Percentiles rank a stretch among this genome's conserved stretches.
Conservation (phyloP, 1,284 basidiomycete genomes). For the Sphaerobolus stellatus region DNA sequence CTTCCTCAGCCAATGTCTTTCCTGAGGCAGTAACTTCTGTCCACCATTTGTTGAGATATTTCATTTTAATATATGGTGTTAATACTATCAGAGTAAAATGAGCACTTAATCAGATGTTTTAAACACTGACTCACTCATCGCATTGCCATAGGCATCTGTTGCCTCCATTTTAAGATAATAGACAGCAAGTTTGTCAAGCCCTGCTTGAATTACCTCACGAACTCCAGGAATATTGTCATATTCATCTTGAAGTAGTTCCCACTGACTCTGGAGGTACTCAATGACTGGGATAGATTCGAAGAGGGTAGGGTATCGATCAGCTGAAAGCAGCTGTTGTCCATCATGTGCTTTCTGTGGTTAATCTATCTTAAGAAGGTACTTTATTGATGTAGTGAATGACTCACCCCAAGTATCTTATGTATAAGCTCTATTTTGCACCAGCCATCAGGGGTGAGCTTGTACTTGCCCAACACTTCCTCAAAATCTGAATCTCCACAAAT, state of each 20-base stretch:
- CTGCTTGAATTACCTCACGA: background rate
- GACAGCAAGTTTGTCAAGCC: constrained; percentile 5
- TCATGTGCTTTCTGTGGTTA: constrained; percentile 8
- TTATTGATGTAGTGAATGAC: background rate
- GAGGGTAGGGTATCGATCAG: constrained; percentile 10
- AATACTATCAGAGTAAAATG: no score
- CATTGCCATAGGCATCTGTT: constrained; percentile 10
- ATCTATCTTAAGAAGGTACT: background rate
- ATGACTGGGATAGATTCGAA: constrained; percentile 8
- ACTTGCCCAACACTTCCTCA: constrained; percentile 3
- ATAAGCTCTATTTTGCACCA: constrained; percentile 6
- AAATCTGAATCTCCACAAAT: constrained; percentile 5
- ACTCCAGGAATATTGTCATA: constrained; percentile 1
- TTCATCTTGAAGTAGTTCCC: constrained; percentile 7
- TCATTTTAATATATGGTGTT: no score
- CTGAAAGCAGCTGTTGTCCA: constrained; percentile 12
- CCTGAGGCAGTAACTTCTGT: no score
- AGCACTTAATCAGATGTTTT: no score
- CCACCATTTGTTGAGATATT: no score
- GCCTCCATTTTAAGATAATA: constrained; percentile 13
- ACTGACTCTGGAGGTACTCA: constrained; percentile 9
- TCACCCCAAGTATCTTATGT: constrained; percentile 4
- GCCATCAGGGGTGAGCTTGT: background rate
- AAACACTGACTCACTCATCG: constrained; percentile 9
- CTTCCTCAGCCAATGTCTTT: no score